phyloP scores from a whole-genome alignment of 2,329 filamentous ascomycete genomes.

The Monilinia fructigena region DNA sequence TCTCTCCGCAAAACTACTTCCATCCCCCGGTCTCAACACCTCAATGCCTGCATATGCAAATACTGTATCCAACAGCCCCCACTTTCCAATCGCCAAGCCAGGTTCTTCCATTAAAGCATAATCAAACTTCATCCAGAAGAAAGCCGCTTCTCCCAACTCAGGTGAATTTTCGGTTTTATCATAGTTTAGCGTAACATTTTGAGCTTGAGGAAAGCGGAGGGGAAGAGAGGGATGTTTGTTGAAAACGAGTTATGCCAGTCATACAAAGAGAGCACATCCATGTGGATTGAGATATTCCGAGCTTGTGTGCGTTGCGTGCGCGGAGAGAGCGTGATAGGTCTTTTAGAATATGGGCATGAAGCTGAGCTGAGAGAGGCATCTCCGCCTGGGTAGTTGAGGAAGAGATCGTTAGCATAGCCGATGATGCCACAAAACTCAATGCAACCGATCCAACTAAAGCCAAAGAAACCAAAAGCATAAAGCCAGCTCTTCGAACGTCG shows the following conservation, averaged over 20 bases:
- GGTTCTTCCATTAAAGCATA: conserved; percentile 60
- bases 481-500: conserved; percentile 61
- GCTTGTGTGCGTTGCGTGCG: conserved; percentile 32
- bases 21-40: conserved; percentile 51
- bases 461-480: conserved; percentile 56
- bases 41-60: conserved; percentile 60
- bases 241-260: conserved; percentile 68
- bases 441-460: conserved; percentile 59
- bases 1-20: conserved; percentile 29
- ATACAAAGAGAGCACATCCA: conserved; percentile 69
- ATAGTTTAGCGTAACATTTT: conserved; percentile 41
- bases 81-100: conserved; percentile 49
- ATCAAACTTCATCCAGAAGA: conserved; percentile 67
- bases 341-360: conserved; percentile 44
- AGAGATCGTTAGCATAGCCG: conserved; percentile 71
- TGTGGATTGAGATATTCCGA: conserved; percentile 51
- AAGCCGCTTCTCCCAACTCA: conserved; percentile 48
- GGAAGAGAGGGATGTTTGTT: conserved; percentile 40
- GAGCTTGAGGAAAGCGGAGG: conserved; percentile 5
- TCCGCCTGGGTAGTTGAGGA: conserved; percentile 93
- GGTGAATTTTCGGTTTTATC: conserved; percentile 62
- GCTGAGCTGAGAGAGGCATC: conserved; percentile 65
- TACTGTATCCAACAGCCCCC: conserved; percentile 57
- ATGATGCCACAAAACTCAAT: conserved; percentile 58
- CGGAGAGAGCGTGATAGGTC: conserved; percentile 31